phyloP scores from a whole-genome alignment of 805 yeast genomes.

The Lachancea quebecensis region DNA sequence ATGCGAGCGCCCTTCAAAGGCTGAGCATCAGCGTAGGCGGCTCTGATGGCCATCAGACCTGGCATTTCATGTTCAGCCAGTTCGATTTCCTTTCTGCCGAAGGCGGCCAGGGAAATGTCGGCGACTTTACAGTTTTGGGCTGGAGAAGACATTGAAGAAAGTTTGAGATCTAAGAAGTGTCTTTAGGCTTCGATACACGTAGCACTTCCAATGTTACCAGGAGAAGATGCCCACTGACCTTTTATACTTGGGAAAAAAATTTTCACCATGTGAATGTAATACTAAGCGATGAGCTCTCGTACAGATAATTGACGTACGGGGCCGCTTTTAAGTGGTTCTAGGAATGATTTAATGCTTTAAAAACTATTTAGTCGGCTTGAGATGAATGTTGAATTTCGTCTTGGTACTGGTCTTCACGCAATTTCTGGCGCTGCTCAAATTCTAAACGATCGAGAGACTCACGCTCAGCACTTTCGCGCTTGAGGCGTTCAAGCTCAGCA shows the following conservation, averaged over 20 bases:
- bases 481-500: background rate
- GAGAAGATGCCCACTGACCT: background rate
- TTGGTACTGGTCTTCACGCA: background rate
- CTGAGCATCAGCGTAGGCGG: slow-evolving; percentile 82
- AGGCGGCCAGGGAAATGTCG: slow-evolving; percentile 97
- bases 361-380: background rate
- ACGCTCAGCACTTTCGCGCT: slow-evolving; percentile 2
- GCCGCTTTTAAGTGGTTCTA: background rate
- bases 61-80: slow-evolving; percentile 99
- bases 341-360: background rate
- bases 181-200: background rate
- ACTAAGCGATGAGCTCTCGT: background rate
- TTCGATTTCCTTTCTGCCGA: slow-evolving; percentile 99
- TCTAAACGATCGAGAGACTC: background rate
- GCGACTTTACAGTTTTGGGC: slow-evolving; percentile 87
- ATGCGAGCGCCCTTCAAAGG: slow-evolving; percentile 98
- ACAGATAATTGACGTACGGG: background rate
- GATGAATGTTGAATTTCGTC: slow-evolving; percentile 2
- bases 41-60: slow-evolving; percentile 96
- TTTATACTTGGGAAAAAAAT: slow-evolving; percentile 3
- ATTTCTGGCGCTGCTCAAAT: background rate
- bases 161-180: background rate
- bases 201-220: background rate
- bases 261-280: slow-evolving; percentile 9
- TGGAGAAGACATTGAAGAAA: slow-evolving; percentile 45